A percentile compares a stretch with the other conserved stretches of the same genome.
phyloP scores from a whole-genome alignment of 2,329 filamentous ascomycete genomes.

The Phyllosticta paracitricarpa region DNA sequence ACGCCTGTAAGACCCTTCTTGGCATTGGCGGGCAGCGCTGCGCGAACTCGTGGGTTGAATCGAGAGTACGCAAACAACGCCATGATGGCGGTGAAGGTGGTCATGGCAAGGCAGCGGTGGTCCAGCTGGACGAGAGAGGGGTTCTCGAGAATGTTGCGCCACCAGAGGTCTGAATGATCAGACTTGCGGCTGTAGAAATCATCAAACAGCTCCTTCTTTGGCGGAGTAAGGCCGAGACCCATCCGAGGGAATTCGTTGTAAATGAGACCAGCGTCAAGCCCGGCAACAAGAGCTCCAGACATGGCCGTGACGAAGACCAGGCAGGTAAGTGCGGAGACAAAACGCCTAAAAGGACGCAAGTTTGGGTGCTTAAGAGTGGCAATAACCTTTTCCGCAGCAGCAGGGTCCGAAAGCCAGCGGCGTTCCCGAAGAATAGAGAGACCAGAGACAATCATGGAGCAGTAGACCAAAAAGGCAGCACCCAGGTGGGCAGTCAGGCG shows the following conservation, averaged over 20 bases:
- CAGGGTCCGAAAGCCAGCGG: conserved; percentile 52
- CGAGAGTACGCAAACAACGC: conserved; percentile 73
- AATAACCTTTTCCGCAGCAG: conserved; percentile 50
- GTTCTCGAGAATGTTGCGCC: conserved; percentile 97
- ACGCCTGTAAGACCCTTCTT: conserved; percentile 69
- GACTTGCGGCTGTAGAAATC: conserved; percentile 71
- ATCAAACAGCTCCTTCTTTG: conserved; percentile 72
- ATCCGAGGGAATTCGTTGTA: conserved; percentile 99
- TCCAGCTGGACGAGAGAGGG: conserved; percentile 91
- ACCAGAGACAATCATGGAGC: conserved; percentile 86
- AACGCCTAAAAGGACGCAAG: conserved; percentile 64
- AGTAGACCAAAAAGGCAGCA: conserved; percentile 85
- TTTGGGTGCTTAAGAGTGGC: conserved; percentile 54
- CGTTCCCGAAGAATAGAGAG: conserved; percentile 73
- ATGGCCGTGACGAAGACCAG: conserved; percentile 85
- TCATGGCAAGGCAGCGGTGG: conserved; percentile 83
- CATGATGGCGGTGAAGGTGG: conserved; percentile 74
- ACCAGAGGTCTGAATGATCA: conserved; percentile 77
- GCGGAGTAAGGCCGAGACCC: conserved; percentile 75
- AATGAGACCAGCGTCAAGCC: conserved; percentile 90
- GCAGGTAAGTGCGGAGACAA: conserved; percentile 57
- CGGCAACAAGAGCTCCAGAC: conserved; percentile 87
- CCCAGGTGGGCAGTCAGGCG: conserved; percentile 81
- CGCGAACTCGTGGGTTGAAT: conserved; percentile 54
- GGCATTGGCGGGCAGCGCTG: conserved; percentile 44